Evolutionary conservation across 1,139 yeast species (phyloP), one percentile per base, ranked within the genome.

Genomic region (Geotrichum reessii): DNA sequence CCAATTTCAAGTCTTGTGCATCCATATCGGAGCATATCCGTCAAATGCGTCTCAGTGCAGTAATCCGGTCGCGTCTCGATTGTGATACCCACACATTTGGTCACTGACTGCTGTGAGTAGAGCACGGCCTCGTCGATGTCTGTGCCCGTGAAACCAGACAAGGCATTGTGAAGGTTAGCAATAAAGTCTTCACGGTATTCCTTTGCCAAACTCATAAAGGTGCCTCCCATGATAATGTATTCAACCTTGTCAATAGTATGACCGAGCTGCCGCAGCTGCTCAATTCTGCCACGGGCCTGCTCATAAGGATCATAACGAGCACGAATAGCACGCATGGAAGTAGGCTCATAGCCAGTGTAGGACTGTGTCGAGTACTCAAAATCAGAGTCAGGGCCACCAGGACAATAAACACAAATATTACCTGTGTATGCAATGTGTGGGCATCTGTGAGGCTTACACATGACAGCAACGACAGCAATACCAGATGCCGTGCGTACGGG

Each of bases 351-450:
- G 47, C 99, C 99, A 0, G 99, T 93, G 69, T 93, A 93, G 1
- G 98, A 91, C 74, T 93, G 99, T 1, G 99, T 93, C 0, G 97
- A 89, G 72, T 93, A 93, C 71, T 93, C 99, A 70, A 93, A 93
- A 75, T 93, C 99, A 1, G 96, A 87, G 72, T 93, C 99, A 1
- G 99, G 99, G 0, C 99, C 99, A 61, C 99, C 99, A 3, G 99
- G 99, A 76, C 99, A 93, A 72, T 93, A 93, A 17, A 93, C 99
- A 78, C 99, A 93, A 63, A 93, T 93, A 69, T 93, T 93, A 62
- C 99, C 99, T 0, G 99, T 93, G 72, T 93, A 95, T 37, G 99
- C 98, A 69, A 93, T 95, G 73, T 93, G 99, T 37, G 99, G 99
- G 75, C 99, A 93, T 76, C 99, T 81, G 73, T 93, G 99, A 2